phyloP scores from a whole-genome alignment of 2,329 filamentous ascomycete genomes.

The Exophiala alcalophila region DNA sequence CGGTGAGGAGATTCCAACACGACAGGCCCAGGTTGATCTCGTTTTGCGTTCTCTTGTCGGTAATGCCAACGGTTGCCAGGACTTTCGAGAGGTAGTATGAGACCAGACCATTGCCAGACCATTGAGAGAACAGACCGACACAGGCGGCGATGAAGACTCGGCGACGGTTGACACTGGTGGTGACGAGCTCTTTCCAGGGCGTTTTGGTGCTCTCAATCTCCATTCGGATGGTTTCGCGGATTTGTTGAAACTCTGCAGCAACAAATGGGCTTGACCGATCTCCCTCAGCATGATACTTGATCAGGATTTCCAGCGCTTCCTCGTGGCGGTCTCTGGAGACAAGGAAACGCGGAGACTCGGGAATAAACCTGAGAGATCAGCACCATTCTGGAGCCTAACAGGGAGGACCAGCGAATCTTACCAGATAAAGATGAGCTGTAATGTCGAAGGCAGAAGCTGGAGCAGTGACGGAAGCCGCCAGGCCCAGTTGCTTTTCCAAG shows the following conservation, averaged over 20 bases:
- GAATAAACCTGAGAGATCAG: slow-evolving; percentile 50
- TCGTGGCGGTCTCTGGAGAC: slow-evolving; percentile 33
- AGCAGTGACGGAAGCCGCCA: slow-evolving; percentile 66
- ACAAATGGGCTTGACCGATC: slow-evolving; percentile 32
- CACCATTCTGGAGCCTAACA: not conserved
- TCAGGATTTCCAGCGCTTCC: slow-evolving; percentile 34
- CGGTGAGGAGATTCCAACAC: slow-evolving; percentile 40
- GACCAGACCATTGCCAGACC: slow-evolving; percentile 51
- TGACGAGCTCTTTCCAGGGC: slow-evolving; percentile 60
- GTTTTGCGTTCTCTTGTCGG: slow-evolving; percentile 36
- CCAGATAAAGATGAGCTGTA: slow-evolving; percentile 55
- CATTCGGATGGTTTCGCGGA: slow-evolving; percentile 56
- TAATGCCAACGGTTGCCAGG: slow-evolving; percentile 39
- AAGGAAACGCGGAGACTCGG: slow-evolving; percentile 65
- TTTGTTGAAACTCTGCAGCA: slow-evolving; percentile 33
- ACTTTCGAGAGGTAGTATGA: slow-evolving; percentile 40
- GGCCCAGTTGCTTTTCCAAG: slow-evolving; percentile 46
- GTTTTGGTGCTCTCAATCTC: slow-evolving; percentile 50
- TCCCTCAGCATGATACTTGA: slow-evolving; percentile 43
- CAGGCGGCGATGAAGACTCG: slow-evolving; percentile 53
- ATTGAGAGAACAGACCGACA: slow-evolving; percentile 57
- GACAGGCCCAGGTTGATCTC: slow-evolving; percentile 40
- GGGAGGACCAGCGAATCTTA: not conserved
- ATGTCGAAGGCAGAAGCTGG: slow-evolving; percentile 60
- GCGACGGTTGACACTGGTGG: slow-evolving; percentile 56